Conservation (phyloP, 192 early-diverging fungal genomes). For the Gigaspora rosea region DNA sequence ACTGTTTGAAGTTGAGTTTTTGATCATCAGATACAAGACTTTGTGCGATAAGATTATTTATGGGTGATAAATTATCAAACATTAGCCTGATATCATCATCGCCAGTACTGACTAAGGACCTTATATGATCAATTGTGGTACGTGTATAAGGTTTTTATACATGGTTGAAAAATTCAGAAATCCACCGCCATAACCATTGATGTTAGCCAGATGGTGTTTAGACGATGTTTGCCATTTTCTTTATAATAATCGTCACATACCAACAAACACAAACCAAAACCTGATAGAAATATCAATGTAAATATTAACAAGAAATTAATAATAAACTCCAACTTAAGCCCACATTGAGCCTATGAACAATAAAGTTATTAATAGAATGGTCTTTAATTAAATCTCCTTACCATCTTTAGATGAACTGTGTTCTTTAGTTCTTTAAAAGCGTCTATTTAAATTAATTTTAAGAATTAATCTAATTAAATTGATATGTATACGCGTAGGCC, state of each 20-base stretch:
- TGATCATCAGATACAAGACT: not conserved
- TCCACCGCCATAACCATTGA: not conserved
- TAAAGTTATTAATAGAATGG: not conserved
- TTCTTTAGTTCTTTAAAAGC: not conserved
- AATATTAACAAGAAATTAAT: not conserved
- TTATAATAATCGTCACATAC: slow-evolving; percentile 20
- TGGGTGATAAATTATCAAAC: not conserved
- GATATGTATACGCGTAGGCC: too few species aligned
- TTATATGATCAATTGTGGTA: not conserved
- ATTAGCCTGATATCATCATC: not conserved
- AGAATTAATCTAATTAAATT: not conserved
- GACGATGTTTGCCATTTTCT: not conserved
- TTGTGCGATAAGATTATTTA: not conserved
- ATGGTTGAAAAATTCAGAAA: slow-evolving; percentile 16
- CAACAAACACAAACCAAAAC: slow-evolving; percentile 1
- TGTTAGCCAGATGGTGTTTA: not conserved
- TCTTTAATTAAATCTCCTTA: not conserved
- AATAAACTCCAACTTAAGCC: not conserved
- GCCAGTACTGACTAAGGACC: not conserved
- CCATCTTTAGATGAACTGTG: not conserved
- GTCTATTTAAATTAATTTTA: not conserved
- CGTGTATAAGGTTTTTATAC: not conserved
- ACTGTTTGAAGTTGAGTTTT: not conserved
- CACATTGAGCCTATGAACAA: slow-evolving; percentile 11
- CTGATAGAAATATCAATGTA: not conserved